Evolutionary conservation across 2,329 filamentous ascomycete genomes (phyloP).

Genomic region (Gliomastix tumulicola): DNA sequence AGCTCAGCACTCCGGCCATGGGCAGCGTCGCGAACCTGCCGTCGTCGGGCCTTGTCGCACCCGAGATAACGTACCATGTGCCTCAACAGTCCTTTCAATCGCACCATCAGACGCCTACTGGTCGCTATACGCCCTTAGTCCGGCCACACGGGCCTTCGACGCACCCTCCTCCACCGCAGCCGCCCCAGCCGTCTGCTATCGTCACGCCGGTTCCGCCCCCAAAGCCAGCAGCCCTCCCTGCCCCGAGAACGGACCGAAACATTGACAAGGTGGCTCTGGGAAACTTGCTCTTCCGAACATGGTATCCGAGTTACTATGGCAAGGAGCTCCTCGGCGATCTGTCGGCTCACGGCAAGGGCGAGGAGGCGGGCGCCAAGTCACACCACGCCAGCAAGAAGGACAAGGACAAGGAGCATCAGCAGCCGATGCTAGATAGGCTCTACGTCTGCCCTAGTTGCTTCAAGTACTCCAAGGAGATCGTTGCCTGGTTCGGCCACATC

Average conservation of each 20-base stretch:
- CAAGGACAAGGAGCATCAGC: slow-evolving; percentile 13
- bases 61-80: slow-evolving; percentile 32
- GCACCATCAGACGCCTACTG: slow-evolving; percentile 9
- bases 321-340: slow-evolving; percentile 59
- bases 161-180: slow-evolving; percentile 14
- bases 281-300: slow-evolving; percentile 75
- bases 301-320: slow-evolving; percentile 88
- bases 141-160: slow-evolving; percentile 23
- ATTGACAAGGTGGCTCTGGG: slow-evolving; percentile 84
- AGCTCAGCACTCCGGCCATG: slow-evolving; percentile 10
- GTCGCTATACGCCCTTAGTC: slow-evolving; percentile 19
- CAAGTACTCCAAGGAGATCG: slow-evolving; percentile 69
- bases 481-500: slow-evolving; percentile 52
- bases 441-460: slow-evolving; percentile 93
- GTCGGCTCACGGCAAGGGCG: slow-evolving; percentile 2
- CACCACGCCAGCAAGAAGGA: slow-evolving; percentile 18
- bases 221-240: slow-evolving; percentile 10
- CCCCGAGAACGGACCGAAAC: slow-evolving; percentile 57
- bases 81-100: slow-evolving; percentile 14
- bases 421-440: slow-evolving; percentile 54
- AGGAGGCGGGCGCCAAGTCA: background rate
- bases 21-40: slow-evolving; percentile 14
- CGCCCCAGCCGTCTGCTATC: slow-evolving; percentile 8
- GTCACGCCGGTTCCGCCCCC: slow-evolving; percentile 25
- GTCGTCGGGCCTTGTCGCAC: slow-evolving; percentile 26